Percentiles rank a stretch among this genome's conserved stretches.
phyloP scores from a whole-genome alignment of 495 filamentous ascomycete genomes.

The Neurospora terricola region DNA sequence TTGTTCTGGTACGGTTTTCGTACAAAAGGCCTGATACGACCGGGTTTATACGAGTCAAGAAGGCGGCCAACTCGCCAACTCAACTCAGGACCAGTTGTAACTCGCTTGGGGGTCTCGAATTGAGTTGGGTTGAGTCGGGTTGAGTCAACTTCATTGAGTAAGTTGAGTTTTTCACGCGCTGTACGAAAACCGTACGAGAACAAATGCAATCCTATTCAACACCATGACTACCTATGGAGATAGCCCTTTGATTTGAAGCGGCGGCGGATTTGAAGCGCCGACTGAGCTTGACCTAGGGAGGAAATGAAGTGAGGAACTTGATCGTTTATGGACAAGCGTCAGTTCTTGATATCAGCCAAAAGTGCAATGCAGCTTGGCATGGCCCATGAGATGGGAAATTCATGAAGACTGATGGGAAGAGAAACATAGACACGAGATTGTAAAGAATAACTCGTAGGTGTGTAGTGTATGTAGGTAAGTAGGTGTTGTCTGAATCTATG shows the following conservation, averaged over 20 bases:
- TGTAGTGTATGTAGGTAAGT: background rate
- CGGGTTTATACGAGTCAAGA: too few species aligned
- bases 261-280: background rate
- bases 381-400: background rate
- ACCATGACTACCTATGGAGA: background rate
- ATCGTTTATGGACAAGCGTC: background rate
- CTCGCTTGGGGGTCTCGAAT: too few species aligned
- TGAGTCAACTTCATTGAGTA: too few species aligned
- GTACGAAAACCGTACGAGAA: too few species aligned
- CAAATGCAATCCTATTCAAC: background rate
- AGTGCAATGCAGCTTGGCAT: background rate
- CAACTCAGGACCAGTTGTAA: too few species aligned
- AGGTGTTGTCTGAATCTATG: background rate
- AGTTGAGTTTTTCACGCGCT: too few species aligned
- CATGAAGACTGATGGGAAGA: background rate
- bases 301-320: background rate
- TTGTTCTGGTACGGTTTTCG: too few species aligned
- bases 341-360: background rate
- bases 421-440: background rate
- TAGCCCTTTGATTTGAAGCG: background rate
- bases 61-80: too few species aligned
- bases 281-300: background rate
- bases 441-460: too few species aligned
- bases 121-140: too few species aligned
- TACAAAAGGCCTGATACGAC: too few species aligned